Conservation (phyloP, 139 green algal genomes). For the Volvox reticuliferus region DNA sequence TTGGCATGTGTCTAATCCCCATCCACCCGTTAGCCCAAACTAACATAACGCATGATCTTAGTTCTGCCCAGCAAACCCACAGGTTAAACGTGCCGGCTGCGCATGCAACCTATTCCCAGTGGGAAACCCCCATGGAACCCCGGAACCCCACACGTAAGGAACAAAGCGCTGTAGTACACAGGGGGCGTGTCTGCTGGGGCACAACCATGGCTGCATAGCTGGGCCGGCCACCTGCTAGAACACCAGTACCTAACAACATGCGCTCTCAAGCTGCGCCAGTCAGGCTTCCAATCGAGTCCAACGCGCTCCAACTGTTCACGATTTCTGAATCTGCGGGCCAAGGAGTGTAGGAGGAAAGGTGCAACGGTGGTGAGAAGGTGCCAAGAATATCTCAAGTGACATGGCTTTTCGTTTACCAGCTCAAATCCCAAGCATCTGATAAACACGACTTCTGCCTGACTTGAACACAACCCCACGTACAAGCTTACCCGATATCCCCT, state of each 20-base stretch:
- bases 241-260: conserved; percentile 12
- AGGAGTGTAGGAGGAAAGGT: neutral
- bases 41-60: neutral
- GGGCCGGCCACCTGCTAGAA: neutral
- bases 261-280: conserved; percentile 24
- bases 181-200: neutral
- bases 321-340: conserved; percentile 33
- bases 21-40: neutral
- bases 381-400: no score
- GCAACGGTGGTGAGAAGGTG: no score
- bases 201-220: neutral
- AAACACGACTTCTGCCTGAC: no score
- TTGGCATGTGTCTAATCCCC: neutral
- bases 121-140: neutral
- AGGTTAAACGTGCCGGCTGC: neutral
- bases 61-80: conserved; percentile 15
- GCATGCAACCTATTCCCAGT: neutral
- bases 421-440: no score
- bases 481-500: no score
- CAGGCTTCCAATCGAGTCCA: neutral
- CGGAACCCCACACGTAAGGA: neutral
- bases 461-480: no score
- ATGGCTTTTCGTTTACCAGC: no score
- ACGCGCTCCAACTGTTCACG: neutral
- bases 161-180: conserved; percentile 24